Evolutionary conservation across 1,284 basidiomycete species (phyloP).

Genomic region (Puccinia coronata): DNA sequence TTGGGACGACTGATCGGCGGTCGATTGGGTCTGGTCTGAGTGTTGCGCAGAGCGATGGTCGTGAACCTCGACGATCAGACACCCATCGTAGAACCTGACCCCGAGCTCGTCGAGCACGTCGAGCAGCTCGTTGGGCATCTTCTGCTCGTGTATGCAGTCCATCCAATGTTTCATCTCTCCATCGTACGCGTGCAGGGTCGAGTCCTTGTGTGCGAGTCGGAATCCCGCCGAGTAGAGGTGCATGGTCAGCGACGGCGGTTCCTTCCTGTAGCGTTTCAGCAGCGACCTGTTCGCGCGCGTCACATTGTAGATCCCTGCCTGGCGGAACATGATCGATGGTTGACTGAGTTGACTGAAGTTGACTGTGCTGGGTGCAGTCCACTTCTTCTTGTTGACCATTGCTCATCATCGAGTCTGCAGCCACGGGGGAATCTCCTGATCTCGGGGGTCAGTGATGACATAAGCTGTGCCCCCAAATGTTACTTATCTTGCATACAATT

Average conservation of each 20-base stretch:
- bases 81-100: slow-evolving; percentile 47
- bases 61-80: slow-evolving; percentile 50
- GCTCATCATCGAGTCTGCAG: no score
- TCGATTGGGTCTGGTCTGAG: slow-evolving; percentile 8
- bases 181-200: slow-evolving; percentile 36
- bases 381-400: no score
- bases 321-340: slow-evolving; percentile 16
- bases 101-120: slow-evolving; percentile 43
- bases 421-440: no score
- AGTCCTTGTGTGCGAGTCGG: slow-evolving; percentile 17
- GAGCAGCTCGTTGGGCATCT: slow-evolving; percentile 48
- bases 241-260: slow-evolving; percentile 42
- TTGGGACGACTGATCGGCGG: slow-evolving; percentile 1
- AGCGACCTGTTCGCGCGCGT: slow-evolving; percentile 29
- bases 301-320: slow-evolving; percentile 41
- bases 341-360: no score
- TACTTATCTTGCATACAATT: no score
- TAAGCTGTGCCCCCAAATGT: no score
- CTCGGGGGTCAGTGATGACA: no score
- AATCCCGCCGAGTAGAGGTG: slow-evolving; percentile 45
- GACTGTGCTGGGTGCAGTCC: no score
- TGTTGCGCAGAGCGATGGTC: slow-evolving; percentile 42
- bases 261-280: slow-evolving; percentile 41
- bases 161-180: slow-evolving; percentile 49
- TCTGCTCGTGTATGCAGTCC: slow-evolving; percentile 45